Evolutionary conservation across 2,329 filamentous ascomycete genomes (phyloP).

Genomic region (Colletotrichum sp.): DNA sequence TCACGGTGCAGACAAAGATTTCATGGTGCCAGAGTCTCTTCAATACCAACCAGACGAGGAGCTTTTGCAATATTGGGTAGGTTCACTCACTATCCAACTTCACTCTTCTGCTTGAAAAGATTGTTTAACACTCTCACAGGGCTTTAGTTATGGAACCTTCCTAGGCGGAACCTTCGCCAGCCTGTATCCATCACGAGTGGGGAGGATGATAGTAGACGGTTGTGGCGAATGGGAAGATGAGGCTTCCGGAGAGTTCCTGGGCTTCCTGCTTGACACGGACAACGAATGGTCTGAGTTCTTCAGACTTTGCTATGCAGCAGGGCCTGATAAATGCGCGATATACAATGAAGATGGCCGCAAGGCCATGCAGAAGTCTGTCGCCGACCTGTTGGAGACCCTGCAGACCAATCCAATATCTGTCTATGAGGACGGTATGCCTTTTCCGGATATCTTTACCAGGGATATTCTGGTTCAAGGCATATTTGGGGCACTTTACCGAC

Average conservation of each 20-base stretch:
- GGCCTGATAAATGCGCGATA: not conserved
- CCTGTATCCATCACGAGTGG: constrained; percentile 40
- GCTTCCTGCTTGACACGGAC: not conserved
- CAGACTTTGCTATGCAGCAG: not conserved
- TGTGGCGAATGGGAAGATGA: constrained; percentile 43
- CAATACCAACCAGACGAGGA: not conserved
- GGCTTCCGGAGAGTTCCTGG: constrained; percentile 15
- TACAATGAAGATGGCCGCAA: not conserved
- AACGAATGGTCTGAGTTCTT: not conserved
- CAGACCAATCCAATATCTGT: not conserved
- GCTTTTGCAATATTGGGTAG: not conserved
- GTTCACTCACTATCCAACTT: not conserved
- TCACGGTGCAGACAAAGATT: not conserved
- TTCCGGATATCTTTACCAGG: not conserved
- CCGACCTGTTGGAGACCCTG: not conserved
- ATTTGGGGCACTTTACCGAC: not conserved
- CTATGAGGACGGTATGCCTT: not conserved
- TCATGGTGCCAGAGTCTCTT: not conserved
- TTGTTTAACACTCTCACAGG: constrained; percentile 36
- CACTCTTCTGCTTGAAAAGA: not conserved
- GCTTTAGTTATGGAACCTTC: constrained; percentile 50
- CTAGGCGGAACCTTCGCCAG: constrained; percentile 39
- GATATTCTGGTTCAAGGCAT: not conserved
- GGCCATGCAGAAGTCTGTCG: not conserved
- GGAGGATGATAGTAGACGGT: constrained; percentile 45